Evolutionary conservation across 805 yeast genomes (phyloP).

Genomic region (Metschnikowia baotianmanensis): DNA sequence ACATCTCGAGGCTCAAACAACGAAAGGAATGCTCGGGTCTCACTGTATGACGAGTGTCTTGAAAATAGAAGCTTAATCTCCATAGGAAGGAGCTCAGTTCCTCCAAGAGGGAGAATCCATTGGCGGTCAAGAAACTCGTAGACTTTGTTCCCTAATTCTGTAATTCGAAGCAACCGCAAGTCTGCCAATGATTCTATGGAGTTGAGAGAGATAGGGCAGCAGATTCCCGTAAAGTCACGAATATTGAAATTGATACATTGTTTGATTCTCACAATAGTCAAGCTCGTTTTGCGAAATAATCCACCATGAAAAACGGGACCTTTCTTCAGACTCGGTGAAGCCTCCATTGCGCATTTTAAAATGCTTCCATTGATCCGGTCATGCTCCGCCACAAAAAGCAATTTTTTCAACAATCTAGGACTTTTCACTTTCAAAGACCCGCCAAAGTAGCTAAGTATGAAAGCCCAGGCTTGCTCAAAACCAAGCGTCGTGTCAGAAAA

Average conservation of each 20-base stretch:
- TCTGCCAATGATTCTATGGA: conserved; percentile 16
- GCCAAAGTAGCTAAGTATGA: conserved; percentile 27
- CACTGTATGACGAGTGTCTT: conserved; percentile 47
- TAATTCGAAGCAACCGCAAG: conserved; percentile 16
- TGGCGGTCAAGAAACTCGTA: conserved; percentile 22
- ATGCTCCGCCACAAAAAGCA: conserved; percentile 7
- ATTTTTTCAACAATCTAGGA: neutral
- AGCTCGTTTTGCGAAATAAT: neutral
- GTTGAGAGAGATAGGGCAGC: conserved; percentile 26
- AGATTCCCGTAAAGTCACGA: conserved; percentile 30
- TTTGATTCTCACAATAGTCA: conserved; percentile 26
- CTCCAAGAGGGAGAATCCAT: conserved; percentile 30
- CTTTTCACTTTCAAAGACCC: conserved; percentile 10
- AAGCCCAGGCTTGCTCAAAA: conserved; percentile 53
- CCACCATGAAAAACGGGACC: conserved; percentile 12
- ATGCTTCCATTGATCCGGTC: conserved; percentile 12
- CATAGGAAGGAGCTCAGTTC: conserved; percentile 31
- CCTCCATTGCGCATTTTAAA: conserved; percentile 1
- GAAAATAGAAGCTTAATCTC: conserved; percentile 41
- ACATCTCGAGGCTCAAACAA: conserved; percentile 40
- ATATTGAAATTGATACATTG: conserved; percentile 40
- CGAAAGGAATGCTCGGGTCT: conserved; percentile 33
- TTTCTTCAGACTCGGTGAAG: neutral
- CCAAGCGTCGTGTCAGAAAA: conserved; percentile 45
- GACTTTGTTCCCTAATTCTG: conserved; percentile 23